These are phyloP conservation scores for Boletellus sp. DNA, from an alignment of 768 basidiomycete species.

Conservation along the genomic window DNA sequence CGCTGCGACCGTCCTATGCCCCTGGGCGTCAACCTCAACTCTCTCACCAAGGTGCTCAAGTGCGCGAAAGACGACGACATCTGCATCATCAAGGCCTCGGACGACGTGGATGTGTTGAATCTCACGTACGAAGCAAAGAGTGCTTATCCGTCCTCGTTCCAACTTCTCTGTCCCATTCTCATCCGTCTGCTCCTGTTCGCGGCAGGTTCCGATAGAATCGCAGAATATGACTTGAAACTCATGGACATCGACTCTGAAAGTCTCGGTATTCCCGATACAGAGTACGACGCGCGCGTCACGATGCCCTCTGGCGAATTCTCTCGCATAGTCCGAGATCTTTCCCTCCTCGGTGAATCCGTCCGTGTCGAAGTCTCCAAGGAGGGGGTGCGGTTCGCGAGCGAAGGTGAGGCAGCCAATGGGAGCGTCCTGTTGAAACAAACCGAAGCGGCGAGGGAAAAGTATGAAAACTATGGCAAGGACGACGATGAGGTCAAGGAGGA, in stretches of 20 bases:
- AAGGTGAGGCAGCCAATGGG: constrained; percentile 93
- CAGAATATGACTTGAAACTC: constrained; percentile 98
- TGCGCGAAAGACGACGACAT: constrained; percentile 96
- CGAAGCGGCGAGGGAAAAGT: constrained; percentile 45
- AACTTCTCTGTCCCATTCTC: not conserved
- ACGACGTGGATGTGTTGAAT: constrained; percentile 85
- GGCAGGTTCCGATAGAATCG: constrained; percentile 85
- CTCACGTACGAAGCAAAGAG: constrained; percentile 89
- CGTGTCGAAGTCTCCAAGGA: constrained; percentile 96
- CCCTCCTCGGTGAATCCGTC: constrained; percentile 87
- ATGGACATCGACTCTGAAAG: constrained; percentile 99
- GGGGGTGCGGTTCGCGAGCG: constrained; percentile 87
- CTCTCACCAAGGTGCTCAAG: constrained; percentile 92
- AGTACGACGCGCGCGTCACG: constrained; percentile 90
- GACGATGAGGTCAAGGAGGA: constrained; percentile 39
- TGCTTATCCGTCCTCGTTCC: constrained; percentile 36
- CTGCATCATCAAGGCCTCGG: constrained; percentile 85
- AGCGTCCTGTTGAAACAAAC: constrained; percentile 78
- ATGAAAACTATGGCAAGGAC: constrained; percentile 41
- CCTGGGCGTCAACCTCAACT: constrained; percentile 80
- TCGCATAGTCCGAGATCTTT: constrained; percentile 90
- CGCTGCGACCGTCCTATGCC: constrained; percentile 96
- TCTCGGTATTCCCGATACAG: constrained; percentile 94
- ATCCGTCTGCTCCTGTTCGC: not conserved
- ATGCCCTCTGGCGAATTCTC: constrained; percentile 85